phyloP scores from a whole-genome alignment of 2,329 filamentous ascomycete species.

The Pyricularia grisea region DNA sequence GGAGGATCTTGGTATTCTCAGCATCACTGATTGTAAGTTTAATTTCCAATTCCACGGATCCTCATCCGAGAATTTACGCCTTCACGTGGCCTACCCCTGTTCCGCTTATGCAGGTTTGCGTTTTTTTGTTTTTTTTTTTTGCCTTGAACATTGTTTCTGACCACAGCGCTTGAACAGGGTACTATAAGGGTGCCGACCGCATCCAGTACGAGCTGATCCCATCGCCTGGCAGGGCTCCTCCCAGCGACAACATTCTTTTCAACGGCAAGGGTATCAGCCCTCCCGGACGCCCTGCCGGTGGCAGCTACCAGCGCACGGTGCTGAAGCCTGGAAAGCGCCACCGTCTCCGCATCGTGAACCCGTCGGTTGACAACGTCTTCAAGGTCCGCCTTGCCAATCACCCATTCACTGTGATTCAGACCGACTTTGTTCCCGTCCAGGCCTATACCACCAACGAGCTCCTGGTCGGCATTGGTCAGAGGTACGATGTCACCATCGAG shows the following conservation, averaged over 20 bases:
- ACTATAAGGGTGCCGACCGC: conserved; percentile 23
- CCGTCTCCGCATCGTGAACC: conserved; percentile 37
- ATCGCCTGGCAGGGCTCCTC: conserved; percentile 14
- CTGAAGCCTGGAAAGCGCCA: conserved; percentile 33
- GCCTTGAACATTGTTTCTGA: not conserved
- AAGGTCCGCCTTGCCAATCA: conserved; percentile 39
- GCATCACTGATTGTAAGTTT: conserved; percentile 36
- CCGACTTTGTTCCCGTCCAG: conserved; percentile 40
- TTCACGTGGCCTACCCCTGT: not conserved
- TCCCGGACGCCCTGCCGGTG: conserved; percentile 14
- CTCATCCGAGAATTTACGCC: not conserved
- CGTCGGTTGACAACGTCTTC: conserved; percentile 36
- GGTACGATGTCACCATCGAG: conserved; percentile 38
- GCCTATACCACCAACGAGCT: conserved; percentile 40
- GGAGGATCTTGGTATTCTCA: conserved; percentile 39
- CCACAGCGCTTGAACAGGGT: conserved; percentile 15
- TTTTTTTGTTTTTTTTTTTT: too few species aligned
- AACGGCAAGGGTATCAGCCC: conserved; percentile 29
- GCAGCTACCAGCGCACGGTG: conserved; percentile 20
- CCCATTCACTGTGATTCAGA: conserved; percentile 36
- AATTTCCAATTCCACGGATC: too few species aligned
- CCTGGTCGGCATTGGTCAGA: conserved; percentile 37
- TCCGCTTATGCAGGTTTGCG: not conserved
- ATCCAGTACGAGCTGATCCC: conserved; percentile 12
- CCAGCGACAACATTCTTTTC: conserved; percentile 28